Evolutionary conservation across 805 yeast genomes (phyloP).

Genomic region (Monosporozyma siamensis): DNA sequence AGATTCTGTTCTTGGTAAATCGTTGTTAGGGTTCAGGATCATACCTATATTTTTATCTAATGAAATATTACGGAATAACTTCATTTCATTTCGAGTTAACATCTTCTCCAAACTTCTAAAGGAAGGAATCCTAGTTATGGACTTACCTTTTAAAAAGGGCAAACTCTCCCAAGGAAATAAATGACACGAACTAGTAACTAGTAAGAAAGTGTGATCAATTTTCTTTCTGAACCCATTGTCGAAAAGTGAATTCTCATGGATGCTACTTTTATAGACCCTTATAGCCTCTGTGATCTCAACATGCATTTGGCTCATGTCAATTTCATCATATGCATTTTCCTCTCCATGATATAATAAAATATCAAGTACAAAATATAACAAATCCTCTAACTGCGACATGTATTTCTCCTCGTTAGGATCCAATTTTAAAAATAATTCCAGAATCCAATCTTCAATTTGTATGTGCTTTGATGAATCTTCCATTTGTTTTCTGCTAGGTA

Average conservation of each 20-base stretch:
- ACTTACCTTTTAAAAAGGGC: conserved; percentile 40
- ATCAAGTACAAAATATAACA: conserved; percentile 55
- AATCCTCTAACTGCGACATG: conserved; percentile 45
- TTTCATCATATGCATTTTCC: conserved; percentile 53
- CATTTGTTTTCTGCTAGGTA: conserved; percentile 39
- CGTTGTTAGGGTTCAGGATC: conserved; percentile 76
- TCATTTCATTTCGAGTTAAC: conserved; percentile 15
- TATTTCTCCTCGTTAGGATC: conserved; percentile 24
- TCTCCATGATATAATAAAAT: conserved; percentile 54
- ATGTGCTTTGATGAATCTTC: conserved; percentile 21
- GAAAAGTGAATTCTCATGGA: background rate
- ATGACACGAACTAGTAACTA: conserved; percentile 60
- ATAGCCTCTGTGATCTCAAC: conserved; percentile 42
- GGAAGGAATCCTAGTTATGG: conserved; percentile 75
- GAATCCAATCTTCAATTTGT: conserved; percentile 37
- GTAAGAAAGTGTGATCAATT: conserved; percentile 51
- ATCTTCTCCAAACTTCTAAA: conserved; percentile 35
- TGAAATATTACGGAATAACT: conserved; percentile 13
- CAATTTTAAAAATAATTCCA: conserved; percentile 43
- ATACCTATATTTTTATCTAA: conserved; percentile 39
- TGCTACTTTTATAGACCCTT: no score
- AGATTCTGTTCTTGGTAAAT: conserved; percentile 57
- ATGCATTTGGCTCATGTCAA: conserved; percentile 48
- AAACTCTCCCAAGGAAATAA: conserved; percentile 87
- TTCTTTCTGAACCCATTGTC: conserved; percentile 6